Percentiles rank a stretch among this genome's conserved stretches.
These are phyloP conservation scores for Boletus fagicola DNA, from an alignment of 768 basidiomycete genomes.

Conservation along the genomic window DNA sequence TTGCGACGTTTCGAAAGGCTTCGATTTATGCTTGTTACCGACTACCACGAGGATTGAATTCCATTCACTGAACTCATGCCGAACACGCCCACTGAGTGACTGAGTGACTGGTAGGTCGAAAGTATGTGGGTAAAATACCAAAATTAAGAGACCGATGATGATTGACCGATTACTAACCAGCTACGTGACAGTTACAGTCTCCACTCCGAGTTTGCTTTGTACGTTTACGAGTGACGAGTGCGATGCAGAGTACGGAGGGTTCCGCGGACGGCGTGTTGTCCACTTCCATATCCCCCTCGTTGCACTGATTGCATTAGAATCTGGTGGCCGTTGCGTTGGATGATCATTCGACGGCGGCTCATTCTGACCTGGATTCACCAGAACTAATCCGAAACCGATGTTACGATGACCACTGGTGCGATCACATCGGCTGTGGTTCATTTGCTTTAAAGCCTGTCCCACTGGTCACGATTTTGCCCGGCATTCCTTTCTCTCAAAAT, in stretches of 20 bases:
- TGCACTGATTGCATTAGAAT: background rate
- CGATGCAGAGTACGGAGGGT: background rate
- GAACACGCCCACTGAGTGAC: background rate
- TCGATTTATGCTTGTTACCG: background rate
- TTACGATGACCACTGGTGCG: background rate
- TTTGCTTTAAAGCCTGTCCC: background rate
- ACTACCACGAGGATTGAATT: background rate
- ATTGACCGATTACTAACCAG: too few relatives aligned
- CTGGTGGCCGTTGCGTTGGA: background rate
- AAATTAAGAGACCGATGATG: background rate
- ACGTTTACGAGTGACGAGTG: background rate
- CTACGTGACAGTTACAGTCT: background rate
- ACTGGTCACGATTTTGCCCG: background rate
- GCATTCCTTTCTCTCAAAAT: background rate
- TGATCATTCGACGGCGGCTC: background rate
- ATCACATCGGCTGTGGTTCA: background rate
- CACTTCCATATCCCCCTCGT: background rate
- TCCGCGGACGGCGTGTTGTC: background rate
- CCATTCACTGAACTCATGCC: background rate
- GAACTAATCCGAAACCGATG: too few relatives aligned
- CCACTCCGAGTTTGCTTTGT: background rate
- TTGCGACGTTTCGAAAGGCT: background rate
- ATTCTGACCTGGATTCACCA: conserved; percentile 6
- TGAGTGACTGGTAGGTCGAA: background rate
- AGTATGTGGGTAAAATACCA: background rate